Evolutionary conservation across 768 basidiomycete species (phyloP).

Genomic region (Solioccasus polychromus): DNA sequence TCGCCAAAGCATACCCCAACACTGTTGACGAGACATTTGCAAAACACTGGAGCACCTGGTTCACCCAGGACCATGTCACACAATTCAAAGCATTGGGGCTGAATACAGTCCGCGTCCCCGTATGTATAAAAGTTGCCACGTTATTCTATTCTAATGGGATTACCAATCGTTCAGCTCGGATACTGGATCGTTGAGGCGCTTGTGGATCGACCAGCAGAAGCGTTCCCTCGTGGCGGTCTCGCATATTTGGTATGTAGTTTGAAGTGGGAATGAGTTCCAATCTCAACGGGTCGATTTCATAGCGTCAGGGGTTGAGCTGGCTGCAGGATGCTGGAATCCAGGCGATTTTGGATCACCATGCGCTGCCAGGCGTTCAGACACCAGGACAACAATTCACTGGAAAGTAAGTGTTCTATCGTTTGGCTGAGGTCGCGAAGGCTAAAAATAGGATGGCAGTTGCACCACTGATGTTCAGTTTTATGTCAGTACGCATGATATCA

Average conservation of each 20-base stretch:
- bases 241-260: slow-evolving; percentile 48
- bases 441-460: slow-evolving; percentile 46
- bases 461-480: slow-evolving; percentile 72
- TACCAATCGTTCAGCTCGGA: slow-evolving; percentile 51
- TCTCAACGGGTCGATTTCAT: background rate
- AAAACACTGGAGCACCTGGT: slow-evolving; percentile 74
- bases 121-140: slow-evolving; percentile 30
- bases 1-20: slow-evolving; percentile 56
- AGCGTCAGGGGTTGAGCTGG: slow-evolving; percentile 64
- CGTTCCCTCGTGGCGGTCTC: slow-evolving; percentile 70
- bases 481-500: slow-evolving; percentile 36
- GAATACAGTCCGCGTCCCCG: slow-evolving; percentile 77
- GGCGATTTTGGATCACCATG: slow-evolving; percentile 69
- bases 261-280: background rate
- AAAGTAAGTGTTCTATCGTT: slow-evolving; percentile 36
- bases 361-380: slow-evolving; percentile 66
- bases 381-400: slow-evolving; percentile 67
- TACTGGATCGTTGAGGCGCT: slow-evolving; percentile 80
- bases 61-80: slow-evolving; percentile 59
- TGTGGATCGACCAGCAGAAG: slow-evolving; percentile 59
- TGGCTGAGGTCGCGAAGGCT: background rate
- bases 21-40: slow-evolving; percentile 58
- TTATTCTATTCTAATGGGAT: background rate
- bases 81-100: slow-evolving; percentile 53
- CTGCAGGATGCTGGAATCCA: slow-evolving; percentile 61